Percentiles rank a stretch among this genome's conserved stretches.
These are phyloP conservation scores for Leccinum arenicola DNA, from an alignment of 768 basidiomycete genomes.

Conservation along the genomic window DNA sequence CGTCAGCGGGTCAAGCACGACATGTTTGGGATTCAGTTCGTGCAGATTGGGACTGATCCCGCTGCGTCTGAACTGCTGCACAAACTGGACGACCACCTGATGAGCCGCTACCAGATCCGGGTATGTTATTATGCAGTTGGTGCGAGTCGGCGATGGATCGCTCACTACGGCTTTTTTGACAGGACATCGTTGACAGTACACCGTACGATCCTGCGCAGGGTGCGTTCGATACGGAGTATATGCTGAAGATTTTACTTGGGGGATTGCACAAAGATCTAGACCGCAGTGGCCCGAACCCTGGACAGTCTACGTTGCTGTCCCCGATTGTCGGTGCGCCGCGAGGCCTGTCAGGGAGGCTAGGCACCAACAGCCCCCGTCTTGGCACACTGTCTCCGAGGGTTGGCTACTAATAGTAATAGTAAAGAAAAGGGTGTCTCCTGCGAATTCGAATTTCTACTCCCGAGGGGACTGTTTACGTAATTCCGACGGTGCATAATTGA, in stretches of 20 bases:
- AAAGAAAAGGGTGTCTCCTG: not conserved
- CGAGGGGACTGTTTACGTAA: not conserved
- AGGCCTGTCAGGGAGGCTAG: conserved; percentile 6
- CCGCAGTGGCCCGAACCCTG: conserved; percentile 4
- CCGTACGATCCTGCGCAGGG: conserved; percentile 33
- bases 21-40: conserved; percentile 45
- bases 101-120: conserved; percentile 29
- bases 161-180: not conserved
- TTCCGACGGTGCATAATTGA: not conserved
- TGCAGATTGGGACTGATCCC: conserved; percentile 42
- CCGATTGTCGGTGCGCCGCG: not conserved
- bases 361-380: conserved; percentile 13
- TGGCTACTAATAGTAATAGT: conserved; percentile 12
- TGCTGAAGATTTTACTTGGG: conserved; percentile 35
- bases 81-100: conserved; percentile 40
- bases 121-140: conserved; percentile 9
- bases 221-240: conserved; percentile 33
- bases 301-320: not conserved
- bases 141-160: too few species aligned
- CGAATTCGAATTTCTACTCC: not conserved
- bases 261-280: conserved; percentile 22
- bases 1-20: conserved; percentile 30
- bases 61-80: conserved; percentile 40
- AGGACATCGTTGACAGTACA: conserved; percentile 50
- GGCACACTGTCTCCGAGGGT: conserved; percentile 4